phyloP scores from a whole-genome alignment of 2,329 filamentous ascomycete genomes.

The Fusarium musae region DNA sequence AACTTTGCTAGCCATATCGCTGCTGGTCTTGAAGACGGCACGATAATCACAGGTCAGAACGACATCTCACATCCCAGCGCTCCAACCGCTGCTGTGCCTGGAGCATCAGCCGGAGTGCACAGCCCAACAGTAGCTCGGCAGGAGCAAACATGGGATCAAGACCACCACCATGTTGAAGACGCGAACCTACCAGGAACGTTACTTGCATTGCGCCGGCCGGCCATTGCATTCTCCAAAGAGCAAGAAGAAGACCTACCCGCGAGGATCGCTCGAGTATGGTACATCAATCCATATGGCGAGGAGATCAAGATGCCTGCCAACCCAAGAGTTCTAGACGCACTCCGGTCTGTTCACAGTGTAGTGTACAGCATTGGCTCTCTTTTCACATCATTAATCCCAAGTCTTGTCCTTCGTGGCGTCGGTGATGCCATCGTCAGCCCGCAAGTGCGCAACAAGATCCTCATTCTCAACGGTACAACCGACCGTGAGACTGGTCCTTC shows the following conservation, averaged over 20 bases:
- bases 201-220: slow-evolving; percentile 80
- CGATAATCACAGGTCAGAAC: slow-evolving; percentile 88
- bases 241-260: slow-evolving; percentile 79
- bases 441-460: slow-evolving; percentile 72
- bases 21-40: slow-evolving; percentile 80
- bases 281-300: slow-evolving; percentile 98
- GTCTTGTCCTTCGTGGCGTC: slow-evolving; percentile 78
- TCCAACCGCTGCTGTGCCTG: slow-evolving; percentile 60
- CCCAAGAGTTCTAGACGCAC: slow-evolving; percentile 77
- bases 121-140: slow-evolving; percentile 53
- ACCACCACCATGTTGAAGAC: slow-evolving; percentile 77
- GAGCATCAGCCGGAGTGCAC: slow-evolving; percentile 43
- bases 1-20: slow-evolving; percentile 97
- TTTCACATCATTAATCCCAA: slow-evolving; percentile 90
- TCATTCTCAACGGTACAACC: slow-evolving; percentile 84
- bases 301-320: slow-evolving; percentile 90
- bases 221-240: slow-evolving; percentile 84
- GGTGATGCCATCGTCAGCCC: slow-evolving; percentile 66
- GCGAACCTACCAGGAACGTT: slow-evolving; percentile 85
- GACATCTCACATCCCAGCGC: slow-evolving; percentile 87
- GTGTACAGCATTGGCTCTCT: slow-evolving; percentile 95
- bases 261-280: slow-evolving; percentile 87
- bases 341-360: slow-evolving; percentile 73
- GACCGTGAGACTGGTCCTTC: slow-evolving; percentile 89
- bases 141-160: slow-evolving; percentile 61